Evolutionary conservation across 2,329 filamentous ascomycete species (phyloP).

Genomic region (Colletotrichum tropicale): DNA sequence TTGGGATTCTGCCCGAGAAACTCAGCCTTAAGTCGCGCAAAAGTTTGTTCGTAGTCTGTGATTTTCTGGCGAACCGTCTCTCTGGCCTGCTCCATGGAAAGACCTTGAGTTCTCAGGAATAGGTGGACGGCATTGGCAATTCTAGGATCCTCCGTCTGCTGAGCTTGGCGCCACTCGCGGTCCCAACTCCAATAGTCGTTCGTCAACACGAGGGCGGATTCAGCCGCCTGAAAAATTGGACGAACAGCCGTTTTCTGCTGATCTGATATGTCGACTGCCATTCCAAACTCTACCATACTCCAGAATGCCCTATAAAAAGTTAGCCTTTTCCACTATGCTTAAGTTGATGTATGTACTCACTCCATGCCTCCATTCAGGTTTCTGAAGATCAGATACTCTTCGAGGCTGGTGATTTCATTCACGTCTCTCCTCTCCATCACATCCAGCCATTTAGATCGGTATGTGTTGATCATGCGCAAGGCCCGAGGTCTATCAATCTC

Average conservation of each 20-base stretch:
- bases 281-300: background rate
- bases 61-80: background rate
- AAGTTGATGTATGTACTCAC: background rate
- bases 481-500: background rate
- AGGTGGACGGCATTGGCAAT: slow-evolving; percentile 3
- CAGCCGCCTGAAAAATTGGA: background rate
- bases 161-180: background rate
- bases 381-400: background rate
- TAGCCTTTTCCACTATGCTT: background rate
- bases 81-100: background rate
- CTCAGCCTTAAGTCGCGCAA: background rate
- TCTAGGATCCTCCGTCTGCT: background rate
- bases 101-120: background rate
- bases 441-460: background rate
- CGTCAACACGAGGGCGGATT: background rate
- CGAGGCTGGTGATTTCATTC: background rate
- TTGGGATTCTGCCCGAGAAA: background rate
- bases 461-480: slow-evolving; percentile 2
- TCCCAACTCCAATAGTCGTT: slow-evolving; percentile 15
- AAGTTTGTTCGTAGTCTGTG: background rate
- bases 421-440: background rate
- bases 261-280: background rate
- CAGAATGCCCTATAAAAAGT: background rate
- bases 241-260: background rate
- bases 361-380: slow-evolving; percentile 9